Percentiles rank a stretch among this genome's conserved stretches.
Conservation (phyloP, 2,329 filamentous ascomycete genomes). For the Colletotrichum abscissum region DNA sequence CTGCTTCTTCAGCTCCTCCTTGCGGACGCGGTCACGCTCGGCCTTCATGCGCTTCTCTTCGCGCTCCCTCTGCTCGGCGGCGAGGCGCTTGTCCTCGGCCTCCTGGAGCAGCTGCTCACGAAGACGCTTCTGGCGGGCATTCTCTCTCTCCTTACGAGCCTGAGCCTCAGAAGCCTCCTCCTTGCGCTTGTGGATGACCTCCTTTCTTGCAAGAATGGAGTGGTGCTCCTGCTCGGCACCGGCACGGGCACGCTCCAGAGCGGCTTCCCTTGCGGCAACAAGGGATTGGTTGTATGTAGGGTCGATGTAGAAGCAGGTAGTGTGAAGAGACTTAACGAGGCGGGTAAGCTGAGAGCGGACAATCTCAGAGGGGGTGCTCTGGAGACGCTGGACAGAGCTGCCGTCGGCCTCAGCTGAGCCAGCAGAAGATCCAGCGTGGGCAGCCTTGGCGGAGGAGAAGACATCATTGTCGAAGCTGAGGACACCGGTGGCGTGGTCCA, state of each 20-base stretch:
- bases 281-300: constrained; percentile 87
- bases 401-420: constrained; percentile 90
- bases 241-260: constrained; percentile 82
- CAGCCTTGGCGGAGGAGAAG: constrained; percentile 95
- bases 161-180: constrained; percentile 91
- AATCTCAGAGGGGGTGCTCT: constrained; percentile 98
- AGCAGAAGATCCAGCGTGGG: constrained; percentile 83
- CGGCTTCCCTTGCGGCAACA: constrained; percentile 81
- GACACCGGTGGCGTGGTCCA: constrained; percentile 94
- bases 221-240: constrained; percentile 93
- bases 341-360: constrained; percentile 94
- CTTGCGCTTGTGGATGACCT: constrained; percentile 96
- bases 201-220: constrained; percentile 86
- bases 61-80: constrained; percentile 92
- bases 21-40: constrained; percentile 89
- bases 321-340: constrained; percentile 88
- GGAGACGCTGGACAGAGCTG: constrained; percentile 90
- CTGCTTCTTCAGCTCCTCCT: constrained; percentile 94
- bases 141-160: constrained; percentile 91
- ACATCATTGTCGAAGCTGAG: constrained; percentile 98
- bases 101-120: constrained; percentile 90
- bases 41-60: constrained; percentile 87
- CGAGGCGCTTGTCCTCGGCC: constrained; percentile 87
- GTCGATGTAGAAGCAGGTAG: constrained; percentile 96
- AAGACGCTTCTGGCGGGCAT: constrained; percentile 86